These are phyloP conservation scores for Neonectria hederae DNA, from an alignment of 2,329 filamentous ascomycete genomes.

Conservation along the genomic window DNA sequence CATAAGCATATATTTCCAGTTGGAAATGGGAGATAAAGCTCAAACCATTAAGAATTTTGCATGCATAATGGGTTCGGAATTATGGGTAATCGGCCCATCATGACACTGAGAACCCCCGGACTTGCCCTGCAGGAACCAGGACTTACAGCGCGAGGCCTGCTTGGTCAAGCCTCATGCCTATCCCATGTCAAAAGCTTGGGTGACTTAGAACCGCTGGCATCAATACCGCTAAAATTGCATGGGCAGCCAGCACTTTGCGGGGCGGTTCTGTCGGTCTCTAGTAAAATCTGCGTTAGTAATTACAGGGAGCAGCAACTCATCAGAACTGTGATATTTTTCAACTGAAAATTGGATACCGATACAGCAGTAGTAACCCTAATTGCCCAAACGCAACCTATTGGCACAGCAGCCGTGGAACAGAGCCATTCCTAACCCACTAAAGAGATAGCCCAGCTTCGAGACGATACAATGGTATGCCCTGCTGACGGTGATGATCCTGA, in stretches of 20 bases:
- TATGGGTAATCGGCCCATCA: conserved; percentile 22
- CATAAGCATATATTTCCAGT: not conserved
- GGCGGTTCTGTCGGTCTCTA: not conserved
- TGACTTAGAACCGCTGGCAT: conserved; percentile 24
- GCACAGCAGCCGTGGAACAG: not conserved
- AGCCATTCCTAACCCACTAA: no score
- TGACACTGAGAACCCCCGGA: not conserved
- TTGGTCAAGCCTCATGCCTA: not conserved
- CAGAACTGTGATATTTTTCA: conserved; percentile 1
- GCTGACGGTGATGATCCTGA: not conserved
- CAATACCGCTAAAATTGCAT: conserved; percentile 41
- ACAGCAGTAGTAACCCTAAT: not conserved
- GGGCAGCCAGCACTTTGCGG: conserved; percentile 29
- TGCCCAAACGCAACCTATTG: not conserved
- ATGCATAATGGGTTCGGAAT: conserved; percentile 15
- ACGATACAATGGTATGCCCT: conserved; percentile 30
- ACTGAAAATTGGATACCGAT: not conserved
- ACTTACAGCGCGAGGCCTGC: not conserved
- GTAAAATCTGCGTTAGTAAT: not conserved
- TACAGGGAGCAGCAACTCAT: not conserved
- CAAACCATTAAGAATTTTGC: conserved; percentile 11
- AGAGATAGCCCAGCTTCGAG: not conserved
- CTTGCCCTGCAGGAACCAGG: not conserved
- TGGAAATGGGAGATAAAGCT: not conserved
- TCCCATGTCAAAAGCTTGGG: not conserved